Evolutionary conservation across 176 grass and related monocot genomes (phyloP).

Genomic region (Elaeis guineensis): DNA sequence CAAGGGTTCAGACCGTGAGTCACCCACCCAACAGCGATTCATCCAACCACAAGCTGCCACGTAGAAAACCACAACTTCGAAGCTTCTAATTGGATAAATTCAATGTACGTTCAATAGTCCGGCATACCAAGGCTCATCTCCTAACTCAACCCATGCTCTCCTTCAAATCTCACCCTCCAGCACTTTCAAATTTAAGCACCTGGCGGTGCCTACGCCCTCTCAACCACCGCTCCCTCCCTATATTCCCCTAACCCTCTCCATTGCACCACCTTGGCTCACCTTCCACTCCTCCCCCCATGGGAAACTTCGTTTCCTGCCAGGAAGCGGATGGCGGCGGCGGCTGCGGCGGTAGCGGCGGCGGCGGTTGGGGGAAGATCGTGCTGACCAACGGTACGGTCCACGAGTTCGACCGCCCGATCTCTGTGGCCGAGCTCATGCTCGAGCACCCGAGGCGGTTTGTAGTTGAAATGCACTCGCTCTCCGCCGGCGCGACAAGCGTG

Average conservation of each 20-base stretch:
- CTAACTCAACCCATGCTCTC: background rate
- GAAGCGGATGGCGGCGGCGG: background rate
- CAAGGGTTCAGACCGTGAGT: too few relatives aligned
- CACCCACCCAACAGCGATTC: too few relatives aligned
- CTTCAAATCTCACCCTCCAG: background rate
- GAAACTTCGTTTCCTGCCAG: constrained; percentile 44
- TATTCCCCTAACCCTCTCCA: background rate
- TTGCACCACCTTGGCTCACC: background rate
- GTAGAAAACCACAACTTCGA: too few relatives aligned
- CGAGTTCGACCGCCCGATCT: constrained; percentile 49
- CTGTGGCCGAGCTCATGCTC: constrained; percentile 94
- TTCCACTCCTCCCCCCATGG: constrained; percentile 34
- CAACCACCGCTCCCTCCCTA: constrained; percentile 12
- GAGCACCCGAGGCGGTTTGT: constrained; percentile 85
- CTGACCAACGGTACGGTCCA: constrained; percentile 66
- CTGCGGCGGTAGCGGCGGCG: background rate
- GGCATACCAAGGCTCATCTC: too few relatives aligned
- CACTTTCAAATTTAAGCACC: constrained; percentile 7
- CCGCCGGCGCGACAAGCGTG: constrained; percentile 22
- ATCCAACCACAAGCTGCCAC: too few relatives aligned
- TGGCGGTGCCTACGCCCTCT: background rate
- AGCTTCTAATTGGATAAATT: too few relatives aligned
- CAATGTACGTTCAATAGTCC: too few relatives aligned
- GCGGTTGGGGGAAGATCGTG: constrained; percentile 53
- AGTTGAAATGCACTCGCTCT: constrained; percentile 41